phyloP scores from a whole-genome alignment of 768 basidiomycete genomes.

The Chlorophyllum brunneum region DNA sequence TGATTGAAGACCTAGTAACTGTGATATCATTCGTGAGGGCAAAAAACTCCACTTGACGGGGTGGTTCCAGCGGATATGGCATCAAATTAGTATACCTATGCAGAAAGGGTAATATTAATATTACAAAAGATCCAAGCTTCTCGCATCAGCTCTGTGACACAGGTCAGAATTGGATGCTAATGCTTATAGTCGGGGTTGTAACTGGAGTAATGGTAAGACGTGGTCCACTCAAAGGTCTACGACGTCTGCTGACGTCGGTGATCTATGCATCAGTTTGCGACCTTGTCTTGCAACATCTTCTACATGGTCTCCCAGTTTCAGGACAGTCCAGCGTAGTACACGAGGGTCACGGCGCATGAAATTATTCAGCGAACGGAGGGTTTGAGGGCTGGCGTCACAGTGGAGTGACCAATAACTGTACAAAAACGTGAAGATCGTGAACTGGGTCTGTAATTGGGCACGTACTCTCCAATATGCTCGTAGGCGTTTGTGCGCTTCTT shows the following conservation, averaged over 20 bases:
- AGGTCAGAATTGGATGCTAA: not conserved
- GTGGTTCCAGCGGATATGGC: not conserved
- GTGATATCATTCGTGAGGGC: slow-evolving; percentile 19
- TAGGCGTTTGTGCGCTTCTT: slow-evolving; percentile 42
- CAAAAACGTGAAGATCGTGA: not conserved
- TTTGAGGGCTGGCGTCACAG: slow-evolving; percentile 81
- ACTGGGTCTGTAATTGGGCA: slow-evolving; percentile 18
- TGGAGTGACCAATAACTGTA: slow-evolving; percentile 86
- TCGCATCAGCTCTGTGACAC: not conserved
- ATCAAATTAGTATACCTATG: slow-evolving; percentile 6
- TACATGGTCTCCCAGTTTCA: slow-evolving; percentile 72
- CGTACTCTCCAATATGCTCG: slow-evolving; percentile 73
- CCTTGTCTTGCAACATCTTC: slow-evolving; percentile 61
- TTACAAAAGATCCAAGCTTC: not conserved
- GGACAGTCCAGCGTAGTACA: slow-evolving; percentile 77
- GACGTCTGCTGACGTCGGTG: slow-evolving; percentile 20
- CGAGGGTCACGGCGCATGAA: slow-evolving; percentile 77
- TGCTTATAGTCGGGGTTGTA: not conserved
- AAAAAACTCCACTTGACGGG: not conserved
- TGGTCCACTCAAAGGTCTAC: slow-evolving; percentile 18
- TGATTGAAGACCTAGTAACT: slow-evolving; percentile 29
- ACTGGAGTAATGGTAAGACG: slow-evolving; percentile 14
- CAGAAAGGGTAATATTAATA: not conserved
- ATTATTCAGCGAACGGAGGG: slow-evolving; percentile 57
- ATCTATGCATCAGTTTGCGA: slow-evolving; percentile 29